Base-by-base conservation (phyloP, 306 rosid species). In the Gastrolobium villosum region DNA sequence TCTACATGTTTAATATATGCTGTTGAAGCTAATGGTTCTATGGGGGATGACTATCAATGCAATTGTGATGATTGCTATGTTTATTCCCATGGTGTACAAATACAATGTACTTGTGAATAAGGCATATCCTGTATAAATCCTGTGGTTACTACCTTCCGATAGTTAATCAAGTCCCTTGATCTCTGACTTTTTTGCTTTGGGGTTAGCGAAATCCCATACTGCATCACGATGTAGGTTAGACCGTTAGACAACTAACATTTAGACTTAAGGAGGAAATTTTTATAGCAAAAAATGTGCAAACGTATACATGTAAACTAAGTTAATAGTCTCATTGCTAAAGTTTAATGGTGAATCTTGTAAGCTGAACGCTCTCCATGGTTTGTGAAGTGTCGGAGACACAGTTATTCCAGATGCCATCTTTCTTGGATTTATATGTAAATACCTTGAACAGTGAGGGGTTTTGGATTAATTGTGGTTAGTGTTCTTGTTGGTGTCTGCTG, bases 31-130 rank as follows among this genome's bases (percentile, higher is more conserved):
- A 64, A 15, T 32, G 67, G 39, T 65, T 65, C 53, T 61, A 30
- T 57, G 1, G 8, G 64, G 65, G 48, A 48, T 13, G 31, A 32
- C 31, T 67, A 46, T 56, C 54, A 62, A 70, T 63, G 74, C 52
- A 61, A 40, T 44, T 65, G 8, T 75, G 50, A 61, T 43, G 74
- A 28, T 82, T 82, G 20, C 32, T 20, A 26, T 61, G 54, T 60
- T 76, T 53, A 78, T 11, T 32, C 35, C 48, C 55, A 28, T 61
- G 44, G 30, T 60, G 53, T 55, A 43, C 61, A 15, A 39, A 52
- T 64, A 55, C 77, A 39, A 56, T 50, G 48, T 50, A 50, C 57
- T 35, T 64, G 79, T 65, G 48, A 52, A 65, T 73, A 74, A 44
- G 79, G 13, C 43, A 30, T 57, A 56, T 28, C 82, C 35, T 70